These are phyloP conservation scores for Linum usitatissimum DNA, from an alignment of 345 rosid species.

Conservation along the genomic window DNA sequence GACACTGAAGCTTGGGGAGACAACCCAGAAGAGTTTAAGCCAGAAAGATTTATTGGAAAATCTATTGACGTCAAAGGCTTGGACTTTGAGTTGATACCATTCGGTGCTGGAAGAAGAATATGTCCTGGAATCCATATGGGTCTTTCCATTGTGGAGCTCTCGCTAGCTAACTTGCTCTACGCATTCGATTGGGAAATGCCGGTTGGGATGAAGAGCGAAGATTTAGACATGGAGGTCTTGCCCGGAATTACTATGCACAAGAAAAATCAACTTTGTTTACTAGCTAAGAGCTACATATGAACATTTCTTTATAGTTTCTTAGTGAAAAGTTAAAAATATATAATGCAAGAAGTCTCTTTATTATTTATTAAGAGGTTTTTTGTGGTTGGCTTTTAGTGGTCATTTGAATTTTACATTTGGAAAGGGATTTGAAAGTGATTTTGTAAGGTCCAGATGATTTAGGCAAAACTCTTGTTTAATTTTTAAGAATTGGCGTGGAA, in stretches of 20 bases:
- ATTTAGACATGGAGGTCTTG: background rate
- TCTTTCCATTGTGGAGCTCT: background rate
- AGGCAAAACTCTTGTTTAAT: too few relatives aligned
- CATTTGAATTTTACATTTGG: too few relatives aligned
- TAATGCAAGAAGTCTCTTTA: too few relatives aligned
- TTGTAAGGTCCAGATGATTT: too few relatives aligned
- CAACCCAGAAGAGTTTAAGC: background rate
- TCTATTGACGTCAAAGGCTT: background rate
- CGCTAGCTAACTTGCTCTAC: background rate
- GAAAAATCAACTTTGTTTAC: too few relatives aligned
- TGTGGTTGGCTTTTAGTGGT: too few relatives aligned
- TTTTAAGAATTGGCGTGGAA: too few relatives aligned
- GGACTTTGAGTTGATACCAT: background rate
- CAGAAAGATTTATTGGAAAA: background rate
- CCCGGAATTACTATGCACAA: background rate
- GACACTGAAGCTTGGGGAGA: background rate
- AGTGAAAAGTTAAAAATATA: too few relatives aligned
- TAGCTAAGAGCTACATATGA: too few relatives aligned
- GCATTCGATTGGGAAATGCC: background rate
- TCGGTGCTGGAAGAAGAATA: background rate
- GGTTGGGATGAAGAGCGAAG: background rate
- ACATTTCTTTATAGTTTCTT: too few relatives aligned
- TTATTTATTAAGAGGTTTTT: too few relatives aligned
- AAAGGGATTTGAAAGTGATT: too few relatives aligned
- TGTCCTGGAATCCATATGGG: background rate